Conservation (phyloP, 495 filamentous ascomycete species). For the Xylaria curta region DNA sequence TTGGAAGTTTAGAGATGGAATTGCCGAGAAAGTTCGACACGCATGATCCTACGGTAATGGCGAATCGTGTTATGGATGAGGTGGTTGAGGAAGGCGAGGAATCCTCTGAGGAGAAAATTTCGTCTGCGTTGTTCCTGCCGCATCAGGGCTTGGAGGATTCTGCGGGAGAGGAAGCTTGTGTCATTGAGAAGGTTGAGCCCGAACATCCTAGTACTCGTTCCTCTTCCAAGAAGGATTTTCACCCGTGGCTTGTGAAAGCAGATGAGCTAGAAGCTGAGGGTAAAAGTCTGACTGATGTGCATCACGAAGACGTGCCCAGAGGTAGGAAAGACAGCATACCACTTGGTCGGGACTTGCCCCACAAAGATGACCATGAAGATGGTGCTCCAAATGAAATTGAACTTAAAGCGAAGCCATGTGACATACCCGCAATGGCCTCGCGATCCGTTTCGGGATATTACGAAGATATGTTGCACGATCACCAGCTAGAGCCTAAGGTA, state of each 20-base stretch:
- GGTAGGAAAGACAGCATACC: slow-evolving; percentile 39
- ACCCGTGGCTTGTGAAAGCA: slow-evolving; percentile 59
- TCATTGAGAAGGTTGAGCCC: slow-evolving; percentile 39
- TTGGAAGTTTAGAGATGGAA: slow-evolving; percentile 16
- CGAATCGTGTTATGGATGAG: slow-evolving; percentile 46
- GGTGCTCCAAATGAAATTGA: slow-evolving; percentile 48
- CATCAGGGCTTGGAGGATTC: slow-evolving; percentile 72
- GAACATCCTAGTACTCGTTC: slow-evolving; percentile 36
- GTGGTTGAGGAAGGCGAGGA: slow-evolving; percentile 75
- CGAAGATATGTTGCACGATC: slow-evolving; percentile 56
- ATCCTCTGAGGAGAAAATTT: slow-evolving; percentile 91
- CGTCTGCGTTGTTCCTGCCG: slow-evolving; percentile 90
- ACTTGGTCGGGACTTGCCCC: slow-evolving; percentile 38
- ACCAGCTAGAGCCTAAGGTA: slow-evolving; percentile 55
- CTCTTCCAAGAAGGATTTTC: slow-evolving; percentile 42
- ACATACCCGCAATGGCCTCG: slow-evolving; percentile 43
- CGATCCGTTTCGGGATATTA: slow-evolving; percentile 47
- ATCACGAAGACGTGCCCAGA: slow-evolving; percentile 36
- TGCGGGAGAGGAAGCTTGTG: slow-evolving; percentile 35
- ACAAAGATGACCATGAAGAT: slow-evolving; percentile 44
- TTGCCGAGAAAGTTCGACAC: neutral
- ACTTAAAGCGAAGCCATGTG: slow-evolving; percentile 38
- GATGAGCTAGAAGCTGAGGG: slow-evolving; percentile 53
- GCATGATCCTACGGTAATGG: slow-evolving; percentile 11
- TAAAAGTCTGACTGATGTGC: slow-evolving; percentile 40